These are phyloP conservation scores for Trametes coccinea DNA, from an alignment of 768 basidiomycete species.

Conservation along the genomic window DNA sequence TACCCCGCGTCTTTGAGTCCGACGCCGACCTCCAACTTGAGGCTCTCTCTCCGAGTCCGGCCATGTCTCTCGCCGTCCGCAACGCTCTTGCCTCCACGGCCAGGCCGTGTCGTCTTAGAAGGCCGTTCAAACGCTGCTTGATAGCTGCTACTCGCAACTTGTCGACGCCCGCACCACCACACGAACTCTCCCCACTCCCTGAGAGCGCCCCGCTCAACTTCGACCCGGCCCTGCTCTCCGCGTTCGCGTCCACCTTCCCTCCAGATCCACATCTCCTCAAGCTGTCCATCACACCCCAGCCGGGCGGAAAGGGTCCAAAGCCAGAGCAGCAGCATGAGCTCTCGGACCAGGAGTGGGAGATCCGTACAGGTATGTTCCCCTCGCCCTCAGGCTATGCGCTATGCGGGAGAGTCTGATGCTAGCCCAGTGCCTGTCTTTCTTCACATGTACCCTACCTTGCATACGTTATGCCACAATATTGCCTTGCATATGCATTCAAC, in stretches of 20 bases:
- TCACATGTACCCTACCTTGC: neutral
- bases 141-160: neutral
- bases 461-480: neutral
- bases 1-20: neutral
- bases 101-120: neutral
- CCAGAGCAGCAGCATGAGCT: conserved; percentile 33
- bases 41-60: neutral
- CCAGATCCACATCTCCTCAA: neutral
- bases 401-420: conserved; percentile 33
- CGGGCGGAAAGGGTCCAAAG: neutral
- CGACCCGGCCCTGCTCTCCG: neutral
- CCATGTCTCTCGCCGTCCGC: conserved; percentile 7
- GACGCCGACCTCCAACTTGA: neutral
- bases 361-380: conserved; percentile 61
- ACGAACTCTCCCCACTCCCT: neutral
- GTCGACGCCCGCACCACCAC: neutral
- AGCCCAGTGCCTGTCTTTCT: conserved; percentile 19
- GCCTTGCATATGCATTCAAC: neutral
- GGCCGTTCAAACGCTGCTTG: neutral
- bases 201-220: neutral
- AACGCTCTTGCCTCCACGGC: neutral
- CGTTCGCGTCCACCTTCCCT: neutral
- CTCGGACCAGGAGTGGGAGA: conserved; percentile 76
- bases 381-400: conserved; percentile 7
- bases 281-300: neutral